Evolutionary conservation across 2,329 filamentous ascomycete species (phyloP).

Genomic region (Tolypocladium cylindrosporum): DNA sequence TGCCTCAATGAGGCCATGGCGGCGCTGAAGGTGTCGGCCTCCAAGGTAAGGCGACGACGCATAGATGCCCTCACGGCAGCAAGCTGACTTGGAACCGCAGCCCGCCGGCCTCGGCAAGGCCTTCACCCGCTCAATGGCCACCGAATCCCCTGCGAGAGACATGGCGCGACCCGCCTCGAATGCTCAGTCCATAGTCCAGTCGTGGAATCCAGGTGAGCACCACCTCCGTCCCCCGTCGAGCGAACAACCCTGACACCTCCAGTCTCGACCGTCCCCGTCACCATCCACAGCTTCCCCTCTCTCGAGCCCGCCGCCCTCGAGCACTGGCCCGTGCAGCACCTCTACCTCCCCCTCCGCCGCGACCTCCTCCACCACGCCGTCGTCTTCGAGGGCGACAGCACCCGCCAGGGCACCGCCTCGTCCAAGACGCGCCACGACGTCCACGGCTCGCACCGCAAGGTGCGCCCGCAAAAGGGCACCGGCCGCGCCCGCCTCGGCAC

Average conservation of each 20-base stretch:
- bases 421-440: slow-evolving; percentile 78
- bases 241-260: not conserved
- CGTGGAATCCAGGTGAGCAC: slow-evolving; percentile 35
- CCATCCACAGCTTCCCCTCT: slow-evolving; percentile 81
- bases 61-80: not conserved
- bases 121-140: slow-evolving; percentile 47
- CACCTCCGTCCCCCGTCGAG: not conserved
- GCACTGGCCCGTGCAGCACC: slow-evolving; percentile 70
- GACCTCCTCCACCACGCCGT: slow-evolving; percentile 91
- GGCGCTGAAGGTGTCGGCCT: slow-evolving; percentile 34
- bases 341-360: slow-evolving; percentile 75
- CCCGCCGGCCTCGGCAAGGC: slow-evolving; percentile 24
- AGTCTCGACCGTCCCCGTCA: slow-evolving; percentile 64
- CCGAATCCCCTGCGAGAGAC: slow-evolving; percentile 31
- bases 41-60: slow-evolving; percentile 17
- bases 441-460: slow-evolving; percentile 71
- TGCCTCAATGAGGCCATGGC: slow-evolving; percentile 44
- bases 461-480: slow-evolving; percentile 77
- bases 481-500: slow-evolving; percentile 72
- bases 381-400: slow-evolving; percentile 82
- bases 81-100: slow-evolving; percentile 11
- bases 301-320: slow-evolving; percentile 76
- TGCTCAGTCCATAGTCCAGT: slow-evolving; percentile 23
- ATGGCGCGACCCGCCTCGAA: slow-evolving; percentile 23
- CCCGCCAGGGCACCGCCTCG: slow-evolving; percentile 76